Base-by-base conservation (phyloP, 2,329 filamentous ascomycete genomes). In the Neonectria neomacrospora region DNA sequence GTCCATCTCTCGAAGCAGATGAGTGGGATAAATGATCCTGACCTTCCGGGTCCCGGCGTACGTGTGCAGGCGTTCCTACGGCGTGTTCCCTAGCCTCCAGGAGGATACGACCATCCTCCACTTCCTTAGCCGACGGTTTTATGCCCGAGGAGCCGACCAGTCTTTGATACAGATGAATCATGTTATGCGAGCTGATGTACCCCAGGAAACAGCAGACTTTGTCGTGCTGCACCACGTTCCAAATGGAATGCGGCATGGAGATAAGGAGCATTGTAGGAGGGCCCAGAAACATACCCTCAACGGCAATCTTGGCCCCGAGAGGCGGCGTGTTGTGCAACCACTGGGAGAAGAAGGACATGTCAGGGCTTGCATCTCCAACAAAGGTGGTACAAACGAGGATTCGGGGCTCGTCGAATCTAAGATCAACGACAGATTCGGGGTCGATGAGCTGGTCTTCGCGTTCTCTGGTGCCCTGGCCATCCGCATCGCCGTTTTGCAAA, bases 331-430 rank as follows among this genome's bases (percentile, higher is more conserved):
- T 85, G 48, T 87, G 84, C n/a, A 90, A 80, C 88, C 88, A 90
- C 66, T 88, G 85, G 61, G 88, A 85, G 73, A 90, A 90, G 61
- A 83, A 89, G 3, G 86, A 84, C 87, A 90, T 90, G 65, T 90
- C 87, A 12, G 86, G 82, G 67, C 86, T 90, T 3, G 87, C 86
- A 68, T 90, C 88, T 28, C 88, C 88, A 28, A 90, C 86, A 71
- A 89, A 90, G 0, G 88, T 90, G 0, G 88, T 90, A 73, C 88
- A 90, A 2, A 90, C 88, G 11, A 90, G 77, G n/a, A 89, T 85
- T 66, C 88, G 82, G 9, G 84, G 80, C 69, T 90, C 87, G 32
- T 90, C 87, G 69, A 90, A 89, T 10, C 83, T 84, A 20, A 90
- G 77, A 66, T 88, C 85, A 5, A 83, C 79, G 2, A 84, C 82